Base-by-base conservation (phyloP, 495 filamentous ascomycete genomes). In the Achaetomiella virescens region DNA sequence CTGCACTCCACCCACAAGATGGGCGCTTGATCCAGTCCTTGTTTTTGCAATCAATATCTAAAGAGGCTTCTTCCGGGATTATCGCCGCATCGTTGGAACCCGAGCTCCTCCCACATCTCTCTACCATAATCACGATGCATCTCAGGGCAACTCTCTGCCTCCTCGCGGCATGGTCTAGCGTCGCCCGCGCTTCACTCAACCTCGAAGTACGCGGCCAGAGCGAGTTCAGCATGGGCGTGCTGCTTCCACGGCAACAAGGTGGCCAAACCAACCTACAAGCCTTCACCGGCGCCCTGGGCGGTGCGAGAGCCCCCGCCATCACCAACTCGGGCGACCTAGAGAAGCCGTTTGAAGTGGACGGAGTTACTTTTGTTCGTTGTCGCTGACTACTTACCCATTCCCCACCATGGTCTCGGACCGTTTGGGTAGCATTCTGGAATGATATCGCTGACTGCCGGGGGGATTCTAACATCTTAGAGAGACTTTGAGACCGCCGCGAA, bases 321-420 rank as follows among this genome's bases (percentile, higher is more conserved):
- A 71, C 59, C 10, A 61, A 69, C 43, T 73, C 74, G 0, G 67
- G 61, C 1, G 67, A 77, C 48, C 45, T 66, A 11, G 52, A 62
- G 35, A 58, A 71, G 27, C 76, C 75, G 12, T 81, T 77, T 58
- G 70, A 61, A 42, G 75, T 78, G 3, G 65, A 73, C 18, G 74
- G 74, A 1, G 57, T 73, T 52, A 77, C 71, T 3, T 79, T 79
- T 61, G 76, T 80, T 61, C 38, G 77, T 70, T 57, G 24, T 57
- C 17, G 18, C 37, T 56, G 42, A 53, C 43, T 27, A 40, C 35
- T 33, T 38, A 24, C 31, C 11, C 40, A 27, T 10, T 24, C 15
- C 17, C 27, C 10, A 18, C n/a, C 21, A n/a, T n/a, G n/a, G n/a
- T n/a, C n/a, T n/a, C n/a, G n/a, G n/a, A n/a, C n/a, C n/a, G n/a